Conservation (phyloP, 495 filamentous ascomycete species). For the Geoglossum glabrum region DNA sequence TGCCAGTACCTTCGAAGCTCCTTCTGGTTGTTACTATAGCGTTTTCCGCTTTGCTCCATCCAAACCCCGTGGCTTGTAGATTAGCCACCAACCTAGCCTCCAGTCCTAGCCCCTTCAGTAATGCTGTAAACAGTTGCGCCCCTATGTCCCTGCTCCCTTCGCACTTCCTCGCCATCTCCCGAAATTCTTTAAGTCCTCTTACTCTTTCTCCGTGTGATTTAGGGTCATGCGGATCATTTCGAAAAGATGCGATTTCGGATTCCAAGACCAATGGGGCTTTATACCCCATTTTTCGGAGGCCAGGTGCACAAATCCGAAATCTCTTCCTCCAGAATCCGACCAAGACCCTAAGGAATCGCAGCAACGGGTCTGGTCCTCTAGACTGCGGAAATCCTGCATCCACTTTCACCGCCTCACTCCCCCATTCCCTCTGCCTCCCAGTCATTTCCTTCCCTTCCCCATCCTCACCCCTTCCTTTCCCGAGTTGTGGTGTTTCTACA, state of each 20-base stretch:
- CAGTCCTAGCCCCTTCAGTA: conserved; percentile 64
- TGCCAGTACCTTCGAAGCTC: conserved; percentile 1
- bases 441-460: conserved; percentile 7
- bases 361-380: conserved; percentile 63
- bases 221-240: conserved; percentile 37
- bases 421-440: conserved; percentile 47
- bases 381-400: conserved; percentile 51
- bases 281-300: conserved; percentile 77
- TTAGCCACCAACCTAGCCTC: conserved; percentile 66
- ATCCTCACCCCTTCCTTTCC: conserved; percentile 4
- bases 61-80: conserved; percentile 76
- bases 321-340: conserved; percentile 72
- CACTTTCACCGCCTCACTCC: conserved; percentile 41
- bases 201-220: conserved; percentile 59
- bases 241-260: conserved; percentile 39
- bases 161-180: conserved; percentile 44
- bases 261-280: conserved; percentile 47
- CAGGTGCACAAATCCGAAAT: conserved; percentile 58
- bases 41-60: conserved; percentile 74
- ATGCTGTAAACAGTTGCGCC: conserved; percentile 73
- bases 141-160: conserved; percentile 75
- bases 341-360: conserved; percentile 55
- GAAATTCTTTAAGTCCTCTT: conserved; percentile 40
- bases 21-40: conserved; percentile 17
- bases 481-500: conserved; percentile 12